phyloP scores from a whole-genome alignment of 1,139 yeast genomes.

The Sugiyamaella xylanicola region DNA sequence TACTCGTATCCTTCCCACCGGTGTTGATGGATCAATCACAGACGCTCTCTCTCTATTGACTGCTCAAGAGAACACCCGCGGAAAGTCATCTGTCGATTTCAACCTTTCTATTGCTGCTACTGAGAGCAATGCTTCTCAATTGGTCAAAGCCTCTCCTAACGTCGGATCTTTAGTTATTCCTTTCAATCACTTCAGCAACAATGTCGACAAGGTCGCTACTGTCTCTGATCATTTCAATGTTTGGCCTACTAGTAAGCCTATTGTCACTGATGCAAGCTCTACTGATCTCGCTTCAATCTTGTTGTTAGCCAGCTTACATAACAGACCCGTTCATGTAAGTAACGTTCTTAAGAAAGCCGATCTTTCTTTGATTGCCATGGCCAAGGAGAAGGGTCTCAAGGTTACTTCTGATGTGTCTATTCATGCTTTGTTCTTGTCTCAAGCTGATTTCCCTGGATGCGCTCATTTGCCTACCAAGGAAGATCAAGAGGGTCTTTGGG shows the following conservation, averaged over 20 bases:
- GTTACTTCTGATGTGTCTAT: conserved; percentile 93
- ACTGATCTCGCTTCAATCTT: conserved; percentile 90
- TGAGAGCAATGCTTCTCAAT: conserved; percentile 62
- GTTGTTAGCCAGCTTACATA: conserved; percentile 85
- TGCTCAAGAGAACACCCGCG: conserved; percentile 53
- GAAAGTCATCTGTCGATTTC: conserved; percentile 74
- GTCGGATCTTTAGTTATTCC: conserved; percentile 85
- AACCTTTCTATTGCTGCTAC: conserved; percentile 84
- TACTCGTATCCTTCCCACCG: conserved; percentile 76
- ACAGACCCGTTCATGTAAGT: conserved; percentile 84
- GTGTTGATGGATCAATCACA: conserved; percentile 63
- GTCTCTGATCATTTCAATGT: conserved; percentile 76
- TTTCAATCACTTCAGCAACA: conserved; percentile 67
- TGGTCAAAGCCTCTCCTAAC: conserved; percentile 62
- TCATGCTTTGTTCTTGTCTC: conserved; percentile 74
- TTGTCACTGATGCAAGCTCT: conserved; percentile 88
- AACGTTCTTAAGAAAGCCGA: conserved; percentile 83
- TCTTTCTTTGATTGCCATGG: conserved; percentile 78
- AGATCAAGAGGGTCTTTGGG: conserved; percentile 86
- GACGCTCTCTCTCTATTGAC: conserved; percentile 65
- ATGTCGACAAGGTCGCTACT: conserved; percentile 65
- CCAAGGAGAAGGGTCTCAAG: conserved; percentile 75
- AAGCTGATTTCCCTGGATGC: conserved; percentile 70
- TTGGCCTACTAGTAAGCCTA: conserved; percentile 86
- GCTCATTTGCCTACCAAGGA: conserved; percentile 73